A percentile compares a stretch with the other conserved stretches of the same genome.
These are phyloP conservation scores for Cryphonectria radicalis DNA, from an alignment of 2,329 filamentous ascomycete species.

Conservation along the genomic window DNA sequence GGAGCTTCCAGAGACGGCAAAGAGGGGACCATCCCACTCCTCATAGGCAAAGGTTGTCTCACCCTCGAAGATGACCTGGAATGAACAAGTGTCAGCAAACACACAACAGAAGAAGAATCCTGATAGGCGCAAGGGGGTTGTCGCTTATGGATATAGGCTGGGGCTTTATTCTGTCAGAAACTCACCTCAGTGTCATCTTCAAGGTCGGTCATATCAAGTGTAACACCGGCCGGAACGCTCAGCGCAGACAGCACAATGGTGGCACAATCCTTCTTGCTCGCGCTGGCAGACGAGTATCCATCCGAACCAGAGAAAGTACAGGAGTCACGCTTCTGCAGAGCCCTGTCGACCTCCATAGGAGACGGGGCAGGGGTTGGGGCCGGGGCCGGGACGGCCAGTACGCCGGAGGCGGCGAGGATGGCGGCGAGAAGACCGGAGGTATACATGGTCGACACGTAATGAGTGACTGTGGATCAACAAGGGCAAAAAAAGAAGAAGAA, in stretches of 20 bases:
- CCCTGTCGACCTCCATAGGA: constrained; percentile 30
- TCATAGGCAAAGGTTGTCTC: neutral
- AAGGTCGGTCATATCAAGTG: constrained; percentile 61
- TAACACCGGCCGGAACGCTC: constrained; percentile 59
- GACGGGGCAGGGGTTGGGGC: constrained; percentile 22
- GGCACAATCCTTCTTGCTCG: constrained; percentile 47
- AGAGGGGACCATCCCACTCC: constrained; percentile 69
- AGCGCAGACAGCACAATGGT: constrained; percentile 58
- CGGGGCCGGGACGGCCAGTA: constrained; percentile 11
- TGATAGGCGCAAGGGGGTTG: too few species aligned
- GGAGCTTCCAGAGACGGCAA: constrained; percentile 61
- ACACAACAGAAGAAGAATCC: too few species aligned
- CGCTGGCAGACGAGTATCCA: constrained; percentile 38
- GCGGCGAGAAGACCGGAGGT: neutral
- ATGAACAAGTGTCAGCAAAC: too few species aligned
- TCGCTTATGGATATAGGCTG: too few species aligned
- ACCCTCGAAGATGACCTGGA: too few species aligned
- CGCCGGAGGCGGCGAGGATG: constrained; percentile 5
- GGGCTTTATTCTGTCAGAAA: constrained; percentile 49
- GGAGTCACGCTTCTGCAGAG: constrained; percentile 16
- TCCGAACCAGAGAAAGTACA: constrained; percentile 61
- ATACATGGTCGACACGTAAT: constrained; percentile 10
- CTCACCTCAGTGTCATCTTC: constrained; percentile 56
- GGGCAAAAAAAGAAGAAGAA: neutral
- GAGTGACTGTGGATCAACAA: neutral